phyloP scores from a whole-genome alignment of 805 yeast genomes.

The Yamadazyma tumulicola region DNA sequence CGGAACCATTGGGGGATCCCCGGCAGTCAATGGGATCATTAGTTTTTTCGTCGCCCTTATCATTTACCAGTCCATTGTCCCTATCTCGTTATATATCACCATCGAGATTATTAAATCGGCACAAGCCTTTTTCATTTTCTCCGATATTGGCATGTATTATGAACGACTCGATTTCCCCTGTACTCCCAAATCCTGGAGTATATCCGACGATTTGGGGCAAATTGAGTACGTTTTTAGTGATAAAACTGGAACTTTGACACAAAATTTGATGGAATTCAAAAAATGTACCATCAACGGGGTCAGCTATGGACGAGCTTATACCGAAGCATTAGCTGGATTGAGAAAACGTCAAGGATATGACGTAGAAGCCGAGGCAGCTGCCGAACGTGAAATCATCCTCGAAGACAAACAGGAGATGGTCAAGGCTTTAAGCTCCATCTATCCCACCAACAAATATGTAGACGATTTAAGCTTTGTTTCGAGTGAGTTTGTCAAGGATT shows the following conservation, averaged over 20 bases:
- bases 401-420: constrained; percentile 62
- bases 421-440: constrained; percentile 18
- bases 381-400: constrained; percentile 51
- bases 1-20: constrained; percentile 63
- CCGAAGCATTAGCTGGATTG: constrained; percentile 79
- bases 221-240: constrained; percentile 82
- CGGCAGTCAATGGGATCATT: constrained; percentile 67
- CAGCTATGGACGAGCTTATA: constrained; percentile 74
- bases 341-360: constrained; percentile 76
- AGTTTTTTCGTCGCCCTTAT: constrained; percentile 74
- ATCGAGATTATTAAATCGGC: constrained; percentile 80
- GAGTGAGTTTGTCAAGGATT: constrained; percentile 59
- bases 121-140: constrained; percentile 76
- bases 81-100: constrained; percentile 77
- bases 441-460: constrained; percentile 34
- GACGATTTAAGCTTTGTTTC: constrained; percentile 71
- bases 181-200: constrained; percentile 81
- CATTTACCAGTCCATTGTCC: constrained; percentile 75
- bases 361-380: constrained; percentile 56
- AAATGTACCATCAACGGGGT: constrained; percentile 74
- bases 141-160: constrained; percentile 71
- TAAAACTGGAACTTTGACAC: constrained; percentile 82
- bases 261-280: constrained; percentile 81
- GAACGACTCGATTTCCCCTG: constrained; percentile 72
- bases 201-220: constrained; percentile 83